Conservation (phyloP, 106 monocot genomes). For the Narthecium ossifragum region DNA sequence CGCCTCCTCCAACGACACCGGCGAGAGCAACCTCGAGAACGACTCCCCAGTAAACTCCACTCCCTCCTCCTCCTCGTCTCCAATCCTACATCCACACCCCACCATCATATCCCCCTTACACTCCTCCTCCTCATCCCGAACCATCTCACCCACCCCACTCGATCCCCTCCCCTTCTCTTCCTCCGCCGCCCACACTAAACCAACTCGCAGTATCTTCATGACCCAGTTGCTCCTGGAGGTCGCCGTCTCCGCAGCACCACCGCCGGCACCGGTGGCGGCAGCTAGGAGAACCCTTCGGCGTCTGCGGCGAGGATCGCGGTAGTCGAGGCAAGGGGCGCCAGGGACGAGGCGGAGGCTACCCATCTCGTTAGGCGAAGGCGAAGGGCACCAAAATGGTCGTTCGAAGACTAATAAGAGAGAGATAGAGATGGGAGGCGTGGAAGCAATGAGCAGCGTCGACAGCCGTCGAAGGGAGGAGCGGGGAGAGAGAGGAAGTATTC, state of each 20-base stretch:
- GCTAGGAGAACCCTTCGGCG: not conserved
- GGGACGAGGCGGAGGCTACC: not conserved
- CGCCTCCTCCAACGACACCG: slow-evolving; percentile 18
- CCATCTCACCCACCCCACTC: slow-evolving; percentile 14
- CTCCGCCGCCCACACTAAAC: slow-evolving; percentile 5
- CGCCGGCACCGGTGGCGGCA: not conserved
- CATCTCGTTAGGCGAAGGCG: too few species aligned
- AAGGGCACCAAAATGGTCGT: not conserved
- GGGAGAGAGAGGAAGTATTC: too few species aligned
- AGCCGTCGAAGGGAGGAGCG: too few species aligned
- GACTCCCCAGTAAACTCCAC: slow-evolving; percentile 23
- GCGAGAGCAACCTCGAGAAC: slow-evolving; percentile 23
- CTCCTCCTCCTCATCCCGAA: slow-evolving; percentile 5
- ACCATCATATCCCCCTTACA: slow-evolving; percentile 1
- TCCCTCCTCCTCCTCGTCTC: slow-evolving; percentile 14
- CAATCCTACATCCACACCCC: slow-evolving; percentile 3
- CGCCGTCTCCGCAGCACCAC: too few species aligned
- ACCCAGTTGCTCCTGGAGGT: slow-evolving; percentile 24
- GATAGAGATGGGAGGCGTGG: not conserved
- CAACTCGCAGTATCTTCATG: slow-evolving; percentile 29
- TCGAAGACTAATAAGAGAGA: not conserved
- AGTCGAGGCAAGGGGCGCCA: not conserved
- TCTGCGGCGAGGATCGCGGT: not conserved
- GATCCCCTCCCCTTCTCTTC: slow-evolving; percentile 3
- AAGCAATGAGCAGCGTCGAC: not conserved